Base-by-base conservation (phyloP, 2,329 filamentous ascomycete species). In the Tolypocladium album region DNA sequence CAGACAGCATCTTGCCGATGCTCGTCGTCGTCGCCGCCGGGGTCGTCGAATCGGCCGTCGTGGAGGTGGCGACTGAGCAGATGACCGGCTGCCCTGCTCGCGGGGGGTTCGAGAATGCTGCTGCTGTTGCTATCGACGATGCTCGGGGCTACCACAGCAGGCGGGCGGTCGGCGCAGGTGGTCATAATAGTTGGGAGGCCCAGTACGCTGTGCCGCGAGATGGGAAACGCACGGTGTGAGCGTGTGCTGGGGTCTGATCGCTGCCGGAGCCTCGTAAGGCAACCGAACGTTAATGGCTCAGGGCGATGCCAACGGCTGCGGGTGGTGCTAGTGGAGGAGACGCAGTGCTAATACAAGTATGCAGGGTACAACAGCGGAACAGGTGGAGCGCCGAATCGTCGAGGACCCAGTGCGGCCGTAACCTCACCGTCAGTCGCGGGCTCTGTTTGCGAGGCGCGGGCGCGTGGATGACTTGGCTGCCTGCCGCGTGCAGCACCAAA, bases 181-280 rank as follows among this genome's bases (percentile, higher is more conserved):
- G 61, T 62, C 62, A 64, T 64, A 58, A 61, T 64, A 58, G 59
- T 57, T 27, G 43, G 40, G 43, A 55, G 57, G 50, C 31, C 31
- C 40, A 12, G 27, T 31, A 5, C 27, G 27, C 27, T 31, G 27
- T 31, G 27, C 27, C 27, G 27, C 50, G 20, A 53, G 50, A n/a
- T 36, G 31, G 47, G 50, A 36, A n/a, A 53, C 31, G 50, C 31
- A 31, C 31, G 31, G 50, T 22, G 31, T 31, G 31, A 55, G 50
- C 27, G 17, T 3, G 17, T 5, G n/a, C 50, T 53, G 27, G 47
- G 47, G 47, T 34, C 27, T 27, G 27, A n/a, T 53, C 50, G 50
- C 50, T 36, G 31, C 50, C 31, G 36, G 27, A 13, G 31, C 50
- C 12, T 27, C 9, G 34, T 27, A 27, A 36, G 50, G 27, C 27